A percentile compares a stretch with the other conserved stretches of the same genome.
These are phyloP conservation scores for Thielaviopsis musarum DNA, from an alignment of 2,329 filamentous ascomycete genomes.

Conservation along the genomic window DNA sequence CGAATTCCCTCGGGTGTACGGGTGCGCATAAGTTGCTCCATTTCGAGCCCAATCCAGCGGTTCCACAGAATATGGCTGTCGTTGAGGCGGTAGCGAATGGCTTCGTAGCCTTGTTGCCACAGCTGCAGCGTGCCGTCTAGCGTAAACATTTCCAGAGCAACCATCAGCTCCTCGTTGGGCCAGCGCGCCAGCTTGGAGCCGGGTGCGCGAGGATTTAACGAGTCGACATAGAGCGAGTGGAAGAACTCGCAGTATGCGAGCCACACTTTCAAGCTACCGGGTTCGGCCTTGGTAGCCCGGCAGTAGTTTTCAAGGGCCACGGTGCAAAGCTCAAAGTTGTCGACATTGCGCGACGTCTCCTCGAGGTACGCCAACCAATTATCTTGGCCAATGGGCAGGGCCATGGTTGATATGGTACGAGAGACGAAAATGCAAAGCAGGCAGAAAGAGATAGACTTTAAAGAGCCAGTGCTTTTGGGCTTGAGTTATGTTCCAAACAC, in stretches of 20 bases:
- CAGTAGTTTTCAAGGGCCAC: slow-evolving; percentile 56
- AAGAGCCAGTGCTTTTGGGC: not conserved
- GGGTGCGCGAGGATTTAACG: slow-evolving; percentile 2
- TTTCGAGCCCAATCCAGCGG: slow-evolving; percentile 55
- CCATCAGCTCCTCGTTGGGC: slow-evolving; percentile 49
- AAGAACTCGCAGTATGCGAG: slow-evolving; percentile 64
- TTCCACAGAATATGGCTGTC: slow-evolving; percentile 71
- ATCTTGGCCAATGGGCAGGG: slow-evolving; percentile 53
- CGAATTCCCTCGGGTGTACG: slow-evolving; percentile 39
- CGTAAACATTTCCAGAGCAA: slow-evolving; percentile 56
- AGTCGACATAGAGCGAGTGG: slow-evolving; percentile 43
- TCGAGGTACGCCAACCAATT: slow-evolving; percentile 63
- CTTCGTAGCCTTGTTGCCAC: slow-evolving; percentile 55
- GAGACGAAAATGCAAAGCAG: not conserved
- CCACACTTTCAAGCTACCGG: slow-evolving; percentile 59
- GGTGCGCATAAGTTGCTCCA: slow-evolving; percentile 45
- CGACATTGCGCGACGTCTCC: slow-evolving; percentile 45
- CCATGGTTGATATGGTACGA: slow-evolving; percentile 22
- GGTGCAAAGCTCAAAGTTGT: slow-evolving; percentile 49
- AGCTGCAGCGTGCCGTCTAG: slow-evolving; percentile 48
- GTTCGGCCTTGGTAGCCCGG: slow-evolving; percentile 52
- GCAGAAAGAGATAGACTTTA: not conserved
- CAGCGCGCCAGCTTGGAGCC: slow-evolving; percentile 20
- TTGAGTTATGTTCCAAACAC: not conserved
- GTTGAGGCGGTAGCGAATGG: slow-evolving; percentile 55